Conservation (phyloP, 2,329 filamentous ascomycete species). For the Aspergillus fructus region DNA sequence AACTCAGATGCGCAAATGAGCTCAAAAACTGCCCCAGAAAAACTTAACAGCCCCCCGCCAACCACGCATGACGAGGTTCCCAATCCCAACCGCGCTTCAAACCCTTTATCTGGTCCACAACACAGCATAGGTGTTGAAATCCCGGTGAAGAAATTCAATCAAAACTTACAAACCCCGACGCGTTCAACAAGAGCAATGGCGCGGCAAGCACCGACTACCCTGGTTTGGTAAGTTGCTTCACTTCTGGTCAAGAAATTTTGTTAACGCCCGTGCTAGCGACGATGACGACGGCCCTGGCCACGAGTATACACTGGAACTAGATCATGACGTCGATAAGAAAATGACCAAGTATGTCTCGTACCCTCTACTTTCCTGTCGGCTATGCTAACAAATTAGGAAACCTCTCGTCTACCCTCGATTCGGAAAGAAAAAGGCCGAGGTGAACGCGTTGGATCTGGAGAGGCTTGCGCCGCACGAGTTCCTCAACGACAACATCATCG, state of each 20-base stretch:
- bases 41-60: slow-evolving; percentile 1
- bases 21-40: slow-evolving; percentile 4
- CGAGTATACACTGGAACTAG: slow-evolving; percentile 8
- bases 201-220: slow-evolving; percentile 18
- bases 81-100: slow-evolving; percentile 7
- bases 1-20: slow-evolving; percentile 7
- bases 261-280: slow-evolving; percentile 5
- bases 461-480: slow-evolving; percentile 81
- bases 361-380: background rate
- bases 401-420: slow-evolving; percentile 45
- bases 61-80: background rate
- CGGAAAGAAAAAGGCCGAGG: slow-evolving; percentile 49
- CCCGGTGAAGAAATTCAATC: slow-evolving; percentile 29
- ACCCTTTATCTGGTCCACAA: slow-evolving; percentile 11
- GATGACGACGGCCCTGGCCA: slow-evolving; percentile 22
- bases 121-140: slow-evolving; percentile 21
- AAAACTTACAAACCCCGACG: slow-evolving; percentile 3
- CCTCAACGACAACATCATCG: slow-evolving; percentile 89
- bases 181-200: slow-evolving; percentile 34
- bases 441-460: slow-evolving; percentile 52
- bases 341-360: slow-evolving; percentile 23
- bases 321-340: slow-evolving; percentile 15
- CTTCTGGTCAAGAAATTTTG: background rate
- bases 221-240: slow-evolving; percentile 20
- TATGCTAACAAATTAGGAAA: slow-evolving; percentile 20